Evolutionary conservation across 192 early-diverging fungal genomes (phyloP).

Genomic region (Umbelopsis sp.): DNA sequence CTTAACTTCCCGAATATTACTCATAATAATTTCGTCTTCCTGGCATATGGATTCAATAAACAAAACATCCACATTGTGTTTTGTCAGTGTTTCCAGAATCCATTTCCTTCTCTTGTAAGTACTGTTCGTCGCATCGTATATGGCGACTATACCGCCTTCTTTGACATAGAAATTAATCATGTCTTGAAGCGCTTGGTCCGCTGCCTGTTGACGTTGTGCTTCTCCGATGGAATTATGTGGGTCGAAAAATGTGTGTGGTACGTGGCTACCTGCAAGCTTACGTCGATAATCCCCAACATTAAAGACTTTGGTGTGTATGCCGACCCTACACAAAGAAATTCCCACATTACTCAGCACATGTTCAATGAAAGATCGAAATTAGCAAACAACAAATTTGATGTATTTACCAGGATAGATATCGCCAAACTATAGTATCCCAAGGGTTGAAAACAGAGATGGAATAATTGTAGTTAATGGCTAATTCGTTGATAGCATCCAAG

Average conservation of each 20-base stretch:
- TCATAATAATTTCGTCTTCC: conserved; percentile 81
- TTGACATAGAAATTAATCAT: conserved; percentile 92
- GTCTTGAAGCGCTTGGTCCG: conserved; percentile 82
- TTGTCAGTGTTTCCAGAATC: conserved; percentile 71
- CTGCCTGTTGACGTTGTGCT: conserved; percentile 77
- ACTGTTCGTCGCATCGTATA: conserved; percentile 99
- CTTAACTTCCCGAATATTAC: conserved; percentile 97
- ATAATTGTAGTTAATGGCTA: too few species aligned
- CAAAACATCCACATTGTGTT: conserved; percentile 85
- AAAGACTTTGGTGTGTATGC: conserved; percentile 90
- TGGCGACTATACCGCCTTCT: conserved; percentile 80
- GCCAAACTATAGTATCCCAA: neutral
- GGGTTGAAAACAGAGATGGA: too few species aligned
- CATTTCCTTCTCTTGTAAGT: conserved; percentile 79
- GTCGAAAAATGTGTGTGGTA: conserved; percentile 90
- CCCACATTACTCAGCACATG: conserved; percentile 19
- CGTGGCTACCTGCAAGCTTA: conserved; percentile 79
- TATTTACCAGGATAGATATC: conserved; percentile 21
- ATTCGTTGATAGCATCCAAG: too few species aligned
- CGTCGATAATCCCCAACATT: conserved; percentile 98
- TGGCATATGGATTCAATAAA: conserved; percentile 97
- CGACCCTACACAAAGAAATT: conserved; percentile 88
- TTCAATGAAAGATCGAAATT: neutral
- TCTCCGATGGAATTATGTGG: conserved; percentile 77
- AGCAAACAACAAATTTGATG: neutral